These are phyloP conservation scores for Chlorella variabilis DNA, from an alignment of 163 green algal genomes.

Conservation along the genomic window DNA sequence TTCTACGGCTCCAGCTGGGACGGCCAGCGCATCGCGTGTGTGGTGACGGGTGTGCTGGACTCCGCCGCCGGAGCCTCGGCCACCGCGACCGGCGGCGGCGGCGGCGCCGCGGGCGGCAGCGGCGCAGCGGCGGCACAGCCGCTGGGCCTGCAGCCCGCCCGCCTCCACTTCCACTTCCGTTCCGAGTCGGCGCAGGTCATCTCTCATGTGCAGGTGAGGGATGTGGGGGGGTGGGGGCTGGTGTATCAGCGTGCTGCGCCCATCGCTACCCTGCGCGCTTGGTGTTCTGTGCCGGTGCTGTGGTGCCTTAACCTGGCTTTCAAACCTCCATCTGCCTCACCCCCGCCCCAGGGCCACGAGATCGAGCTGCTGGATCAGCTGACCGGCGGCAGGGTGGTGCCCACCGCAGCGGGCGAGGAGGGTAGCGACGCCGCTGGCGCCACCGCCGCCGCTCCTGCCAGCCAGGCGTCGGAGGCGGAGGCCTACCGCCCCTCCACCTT, in stretches of 20 bases:
- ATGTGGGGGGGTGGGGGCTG: background rate
- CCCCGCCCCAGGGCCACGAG: constrained; percentile 22
- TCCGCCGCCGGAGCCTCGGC: background rate
- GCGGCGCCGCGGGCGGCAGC: background rate
- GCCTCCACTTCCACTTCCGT: constrained; percentile 40
- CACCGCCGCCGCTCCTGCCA: background rate
- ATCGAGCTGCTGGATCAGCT: constrained; percentile 47
- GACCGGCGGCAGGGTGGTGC: constrained; percentile 34
- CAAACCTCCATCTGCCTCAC: no score
- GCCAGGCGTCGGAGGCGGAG: constrained; percentile 8
- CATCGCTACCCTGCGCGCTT: no score
- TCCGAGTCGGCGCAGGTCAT: constrained; percentile 44
- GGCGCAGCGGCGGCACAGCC: background rate
- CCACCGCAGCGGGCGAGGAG: constrained; percentile 20
- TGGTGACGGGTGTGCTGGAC: constrained; percentile 33
- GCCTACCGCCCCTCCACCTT: constrained; percentile 28
- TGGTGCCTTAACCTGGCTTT: no score
- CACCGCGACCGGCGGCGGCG: background rate
- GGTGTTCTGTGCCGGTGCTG: background rate
- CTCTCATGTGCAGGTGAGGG: constrained; percentile 19
- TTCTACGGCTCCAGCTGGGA: constrained; percentile 45
- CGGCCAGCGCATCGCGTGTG: constrained; percentile 35
- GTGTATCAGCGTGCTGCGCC: no score
- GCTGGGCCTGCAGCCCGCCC: background rate
- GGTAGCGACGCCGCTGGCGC: background rate